Evolutionary conservation across 75 land plant species (phyloP).

Genomic region (Sequoia sempervirens): DNA sequence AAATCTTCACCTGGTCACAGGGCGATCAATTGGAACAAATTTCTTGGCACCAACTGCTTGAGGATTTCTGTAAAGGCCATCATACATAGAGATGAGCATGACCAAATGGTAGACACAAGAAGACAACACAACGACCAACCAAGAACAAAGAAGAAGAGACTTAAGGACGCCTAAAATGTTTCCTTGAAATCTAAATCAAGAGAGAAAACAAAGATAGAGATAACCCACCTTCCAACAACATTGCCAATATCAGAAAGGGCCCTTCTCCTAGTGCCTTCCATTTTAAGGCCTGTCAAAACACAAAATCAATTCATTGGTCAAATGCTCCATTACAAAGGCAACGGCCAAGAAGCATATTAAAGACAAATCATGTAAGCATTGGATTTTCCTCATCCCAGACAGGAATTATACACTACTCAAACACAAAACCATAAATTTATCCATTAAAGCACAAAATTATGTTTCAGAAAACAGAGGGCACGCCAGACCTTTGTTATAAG

Average conservation of each 20-base stretch:
- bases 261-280: conserved; percentile 3
- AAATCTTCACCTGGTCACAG: conserved; percentile 7
- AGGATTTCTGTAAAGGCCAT: background rate
- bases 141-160: background rate
- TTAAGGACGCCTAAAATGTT: background rate
- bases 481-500: background rate
- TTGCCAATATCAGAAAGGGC: conserved; percentile 3
- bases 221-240: conserved; percentile 4
- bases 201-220: background rate
- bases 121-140: background rate
- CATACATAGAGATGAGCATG: background rate
- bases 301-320: background rate
- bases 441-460: background rate
- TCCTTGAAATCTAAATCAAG: background rate
- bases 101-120: background rate
- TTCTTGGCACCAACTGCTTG: conserved; percentile 1
- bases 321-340: background rate
- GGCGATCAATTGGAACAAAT: background rate
- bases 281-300: background rate
- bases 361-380: background rate
- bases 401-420: background rate
- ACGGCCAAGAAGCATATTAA: background rate
- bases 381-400: background rate
- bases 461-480: background rate
- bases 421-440: background rate